phyloP scores from a whole-genome alignment of 2,329 filamentous ascomycete genomes.

The Aschersonia sp. region DNA sequence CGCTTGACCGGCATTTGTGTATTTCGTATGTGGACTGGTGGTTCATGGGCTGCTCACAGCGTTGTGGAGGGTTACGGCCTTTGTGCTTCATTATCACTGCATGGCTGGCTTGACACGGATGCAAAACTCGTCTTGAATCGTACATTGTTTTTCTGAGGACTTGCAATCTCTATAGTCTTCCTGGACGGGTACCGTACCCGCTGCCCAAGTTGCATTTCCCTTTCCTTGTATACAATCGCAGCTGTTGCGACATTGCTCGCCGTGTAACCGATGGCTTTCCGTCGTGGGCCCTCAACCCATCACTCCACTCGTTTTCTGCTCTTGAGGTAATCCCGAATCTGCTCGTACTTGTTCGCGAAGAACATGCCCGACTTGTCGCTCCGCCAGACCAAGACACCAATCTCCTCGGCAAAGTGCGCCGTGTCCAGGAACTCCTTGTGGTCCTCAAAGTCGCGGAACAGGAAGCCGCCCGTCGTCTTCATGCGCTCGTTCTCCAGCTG shows the following conservation, averaged over 20 bases:
- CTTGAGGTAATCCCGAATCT: constrained; percentile 69
- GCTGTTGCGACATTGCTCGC: not conserved
- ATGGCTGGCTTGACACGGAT: too few species aligned
- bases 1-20: too few species aligned
- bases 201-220: too few species aligned
- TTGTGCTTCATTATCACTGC: too few species aligned
- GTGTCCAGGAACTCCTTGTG: constrained; percentile 56
- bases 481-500: constrained; percentile 95
- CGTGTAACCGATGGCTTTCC: not conserved
- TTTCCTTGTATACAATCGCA: too few species aligned
- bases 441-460: constrained; percentile 79
- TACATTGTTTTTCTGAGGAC: too few species aligned
- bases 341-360: constrained; percentile 84
- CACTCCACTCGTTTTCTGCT: constrained; percentile 40
- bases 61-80: too few species aligned
- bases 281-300: not conserved
- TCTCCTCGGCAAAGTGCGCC: constrained; percentile 69
- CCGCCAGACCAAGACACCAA: constrained; percentile 82
- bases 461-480: constrained; percentile 66
- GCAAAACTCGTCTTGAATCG: too few species aligned
- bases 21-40: too few species aligned
- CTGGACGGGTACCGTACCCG: too few species aligned
- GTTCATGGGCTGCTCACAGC: too few species aligned
- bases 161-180: too few species aligned
- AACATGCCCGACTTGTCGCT: constrained; percentile 70